These are phyloP conservation scores for Lecanicillium sp. DNA, from an alignment of 2,329 filamentous ascomycete species.

Conservation along the genomic window DNA sequence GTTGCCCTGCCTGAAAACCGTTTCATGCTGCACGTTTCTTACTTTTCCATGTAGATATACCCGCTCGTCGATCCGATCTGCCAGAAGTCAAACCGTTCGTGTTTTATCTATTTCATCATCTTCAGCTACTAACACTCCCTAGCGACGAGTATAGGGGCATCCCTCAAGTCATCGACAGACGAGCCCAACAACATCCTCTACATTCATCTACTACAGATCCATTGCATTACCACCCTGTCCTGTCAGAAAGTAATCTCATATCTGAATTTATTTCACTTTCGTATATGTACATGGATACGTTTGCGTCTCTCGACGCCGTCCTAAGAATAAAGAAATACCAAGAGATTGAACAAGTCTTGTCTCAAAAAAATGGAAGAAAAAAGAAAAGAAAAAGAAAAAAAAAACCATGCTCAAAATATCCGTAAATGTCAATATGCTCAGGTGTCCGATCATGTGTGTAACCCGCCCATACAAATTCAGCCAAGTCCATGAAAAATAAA, in stretches of 20 bases:
- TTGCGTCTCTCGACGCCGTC: not conserved
- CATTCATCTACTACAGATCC: not conserved
- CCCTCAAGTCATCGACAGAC: no score
- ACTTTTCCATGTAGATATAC: slow-evolving; percentile 27
- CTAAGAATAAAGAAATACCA: not conserved
- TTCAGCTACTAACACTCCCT: no score
- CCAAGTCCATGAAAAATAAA: not conserved
- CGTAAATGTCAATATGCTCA: not conserved
- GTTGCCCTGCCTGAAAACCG: slow-evolving; percentile 18
- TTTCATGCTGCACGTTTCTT: not conserved
- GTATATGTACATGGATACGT: not conserved
- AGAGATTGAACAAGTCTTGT: not conserved
- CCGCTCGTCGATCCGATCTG: slow-evolving; percentile 35
- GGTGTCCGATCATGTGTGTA: not conserved
- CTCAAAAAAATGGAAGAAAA: not conserved
- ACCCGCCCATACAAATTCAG: not conserved
- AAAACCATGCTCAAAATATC: not conserved
- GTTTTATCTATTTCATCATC: no score
- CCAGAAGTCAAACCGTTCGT: slow-evolving; percentile 29
- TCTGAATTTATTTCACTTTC: not conserved
- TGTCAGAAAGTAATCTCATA: not conserved
- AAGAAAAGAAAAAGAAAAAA: not conserved
- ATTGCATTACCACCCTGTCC: no score
- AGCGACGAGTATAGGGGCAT: no score
- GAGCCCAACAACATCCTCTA: no score